Evolutionary conservation across 129 eudicot genomes (phyloP).

Genomic region (Flaveria ramosissima): DNA sequence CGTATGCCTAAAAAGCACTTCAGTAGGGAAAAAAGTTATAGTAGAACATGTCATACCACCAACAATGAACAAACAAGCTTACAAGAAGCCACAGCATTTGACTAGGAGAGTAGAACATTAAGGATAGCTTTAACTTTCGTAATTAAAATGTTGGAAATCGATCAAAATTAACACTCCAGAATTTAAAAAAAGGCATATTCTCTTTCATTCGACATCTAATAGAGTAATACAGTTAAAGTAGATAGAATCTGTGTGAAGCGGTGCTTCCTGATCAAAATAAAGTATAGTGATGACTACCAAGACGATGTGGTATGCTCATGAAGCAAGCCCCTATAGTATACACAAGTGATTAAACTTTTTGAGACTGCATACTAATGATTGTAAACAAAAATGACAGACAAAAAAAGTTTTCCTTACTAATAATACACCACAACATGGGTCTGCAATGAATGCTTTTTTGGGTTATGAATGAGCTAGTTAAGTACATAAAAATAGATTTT

Average conservation of each 20-base stretch:
- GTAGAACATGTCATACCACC: background rate
- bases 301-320: conserved; percentile 12
- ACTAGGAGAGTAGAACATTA: background rate
- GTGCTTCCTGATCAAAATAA: background rate
- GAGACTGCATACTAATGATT: background rate
- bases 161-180: background rate
- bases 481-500: background rate
- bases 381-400: background rate
- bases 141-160: background rate
- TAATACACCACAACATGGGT: background rate
- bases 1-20: background rate
- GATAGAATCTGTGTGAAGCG: background rate
- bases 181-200: background rate
- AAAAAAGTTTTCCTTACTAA: background rate
- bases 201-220: conserved; percentile 3
- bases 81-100: background rate
- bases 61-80: background rate
- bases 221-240: background rate
- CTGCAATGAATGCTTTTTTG: background rate
- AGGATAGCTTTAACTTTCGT: conserved; percentile 1
- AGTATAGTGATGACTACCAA: conserved; percentile 14
- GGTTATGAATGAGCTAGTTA: conserved; percentile 11
- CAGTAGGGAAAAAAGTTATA: background rate
- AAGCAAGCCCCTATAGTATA: conserved; percentile 4
- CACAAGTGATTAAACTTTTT: background rate